These are phyloP conservation scores for Thuja plicata DNA, from an alignment of 83 land plant genomes.

Conservation along the genomic window DNA sequence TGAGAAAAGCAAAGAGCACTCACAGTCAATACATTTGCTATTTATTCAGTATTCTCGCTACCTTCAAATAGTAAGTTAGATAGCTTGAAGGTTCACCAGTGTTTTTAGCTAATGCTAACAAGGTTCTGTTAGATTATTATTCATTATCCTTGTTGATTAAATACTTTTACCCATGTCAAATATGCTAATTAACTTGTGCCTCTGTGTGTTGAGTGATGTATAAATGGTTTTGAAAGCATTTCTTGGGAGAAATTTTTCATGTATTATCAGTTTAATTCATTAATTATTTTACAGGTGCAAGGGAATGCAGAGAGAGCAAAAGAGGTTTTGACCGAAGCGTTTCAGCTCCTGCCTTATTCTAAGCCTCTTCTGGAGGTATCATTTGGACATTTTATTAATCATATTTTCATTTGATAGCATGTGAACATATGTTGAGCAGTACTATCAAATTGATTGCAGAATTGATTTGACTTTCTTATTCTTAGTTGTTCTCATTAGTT, in stretches of 20 bases:
- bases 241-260: background rate
- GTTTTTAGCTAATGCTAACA: background rate
- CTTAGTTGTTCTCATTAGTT: background rate
- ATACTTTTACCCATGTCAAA: background rate
- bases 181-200: background rate
- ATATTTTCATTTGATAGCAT: background rate
- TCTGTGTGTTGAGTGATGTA: background rate
- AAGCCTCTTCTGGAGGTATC: slow-evolving; percentile 77
- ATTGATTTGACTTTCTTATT: background rate
- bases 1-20: slow-evolving; percentile 83
- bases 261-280: background rate
- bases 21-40: slow-evolving; percentile 64
- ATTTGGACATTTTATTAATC: background rate
- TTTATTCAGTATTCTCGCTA: slow-evolving; percentile 85
- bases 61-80: slow-evolving; percentile 57
- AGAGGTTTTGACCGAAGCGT: slow-evolving; percentile 47
- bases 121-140: too few relatives aligned
- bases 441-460: background rate
- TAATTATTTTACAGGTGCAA: slow-evolving; percentile 39
- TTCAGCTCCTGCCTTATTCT: slow-evolving; percentile 56
- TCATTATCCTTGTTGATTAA: too few relatives aligned
- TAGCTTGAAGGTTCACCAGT: background rate
- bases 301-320: slow-evolving; percentile 73
- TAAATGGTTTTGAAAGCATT: background rate
- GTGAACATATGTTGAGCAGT: background rate